Percentiles rank a stretch among this genome's conserved stretches.
phyloP scores from a whole-genome alignment of 257 asterid species.

The Salvia hispanica region DNA sequence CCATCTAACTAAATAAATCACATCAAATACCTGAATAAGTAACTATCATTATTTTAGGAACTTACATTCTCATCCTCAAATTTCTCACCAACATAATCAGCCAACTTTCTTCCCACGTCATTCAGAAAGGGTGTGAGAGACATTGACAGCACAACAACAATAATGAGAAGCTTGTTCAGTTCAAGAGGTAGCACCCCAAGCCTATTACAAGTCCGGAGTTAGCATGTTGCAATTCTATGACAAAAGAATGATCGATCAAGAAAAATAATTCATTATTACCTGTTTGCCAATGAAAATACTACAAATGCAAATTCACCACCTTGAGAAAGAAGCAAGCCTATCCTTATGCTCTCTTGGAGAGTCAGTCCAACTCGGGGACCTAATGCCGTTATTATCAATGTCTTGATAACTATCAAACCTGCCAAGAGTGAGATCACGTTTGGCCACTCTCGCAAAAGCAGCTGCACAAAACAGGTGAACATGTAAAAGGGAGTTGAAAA shows the following conservation, averaged over 20 bases:
- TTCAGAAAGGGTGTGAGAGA: constrained; percentile 93
- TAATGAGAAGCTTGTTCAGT: constrained; percentile 94
- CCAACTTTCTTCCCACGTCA: constrained; percentile 80
- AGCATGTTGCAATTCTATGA: constrained; percentile 13
- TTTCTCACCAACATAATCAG: constrained; percentile 65
- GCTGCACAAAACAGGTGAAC: constrained; percentile 50
- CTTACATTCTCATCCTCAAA: constrained; percentile 70
- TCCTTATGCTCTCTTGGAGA: constrained; percentile 88
- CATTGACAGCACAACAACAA: constrained; percentile 97
- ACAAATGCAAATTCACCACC: constrained; percentile 99
- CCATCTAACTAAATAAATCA: constrained; percentile 10
- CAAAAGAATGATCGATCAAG: constrained; percentile 16
- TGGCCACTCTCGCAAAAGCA: constrained; percentile 98
- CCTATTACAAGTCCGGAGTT: constrained; percentile 50
- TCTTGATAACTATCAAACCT: constrained; percentile 89
- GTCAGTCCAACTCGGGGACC: constrained; percentile 93
- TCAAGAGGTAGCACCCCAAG: constrained; percentile 99
- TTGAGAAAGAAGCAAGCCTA: constrained; percentile 96
- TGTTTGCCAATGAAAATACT: constrained; percentile 92
- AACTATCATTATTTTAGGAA: constrained; percentile 22
- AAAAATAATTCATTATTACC: constrained; percentile 45
- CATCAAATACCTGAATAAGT: constrained; percentile 1
- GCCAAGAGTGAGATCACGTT: constrained; percentile 90
- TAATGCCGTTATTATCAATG: constrained; percentile 83
- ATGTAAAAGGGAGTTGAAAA: constrained; percentile 25